Conservation (phyloP, 108 stramenopile genomes). For the Stephanodiscus triporus region DNA sequence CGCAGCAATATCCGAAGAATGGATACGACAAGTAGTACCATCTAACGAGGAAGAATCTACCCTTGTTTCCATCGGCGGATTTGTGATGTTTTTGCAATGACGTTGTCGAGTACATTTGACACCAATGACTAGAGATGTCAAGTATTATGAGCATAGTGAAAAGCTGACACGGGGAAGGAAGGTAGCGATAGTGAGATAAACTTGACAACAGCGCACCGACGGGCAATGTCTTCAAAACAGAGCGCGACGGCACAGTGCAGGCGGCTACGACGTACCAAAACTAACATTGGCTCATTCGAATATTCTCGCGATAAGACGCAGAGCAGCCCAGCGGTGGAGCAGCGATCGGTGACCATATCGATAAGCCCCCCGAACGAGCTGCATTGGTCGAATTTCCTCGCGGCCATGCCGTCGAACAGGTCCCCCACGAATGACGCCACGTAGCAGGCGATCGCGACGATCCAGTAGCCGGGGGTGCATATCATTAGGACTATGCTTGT, state of each 20-base stretch:
- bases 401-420: constrained; percentile 94
- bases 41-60: constrained; percentile 85
- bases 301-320: constrained; percentile 67
- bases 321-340: constrained; percentile 87
- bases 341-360: constrained; percentile 98
- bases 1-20: constrained; percentile 97
- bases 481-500: constrained; percentile 73
- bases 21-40: constrained; percentile 93
- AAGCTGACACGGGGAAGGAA: constrained; percentile 10
- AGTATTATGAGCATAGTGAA: constrained; percentile 70
- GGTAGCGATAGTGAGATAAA: neutral
- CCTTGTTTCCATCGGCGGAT: constrained; percentile 84
- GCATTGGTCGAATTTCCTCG: constrained; percentile 88
- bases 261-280: constrained; percentile 49
- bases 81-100: constrained; percentile 90
- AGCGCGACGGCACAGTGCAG: neutral
- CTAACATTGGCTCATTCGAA: constrained; percentile 30
- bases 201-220: neutral
- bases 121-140: constrained; percentile 93
- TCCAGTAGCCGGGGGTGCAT: constrained; percentile 51
- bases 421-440: constrained; percentile 94
- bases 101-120: constrained; percentile 89
- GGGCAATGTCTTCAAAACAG: constrained; percentile 8
- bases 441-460: constrained; percentile 75
- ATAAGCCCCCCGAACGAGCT: constrained; percentile 90